Base-by-base conservation (phyloP, 129 eudicot species). In the Pulicaria dysenterica region DNA sequence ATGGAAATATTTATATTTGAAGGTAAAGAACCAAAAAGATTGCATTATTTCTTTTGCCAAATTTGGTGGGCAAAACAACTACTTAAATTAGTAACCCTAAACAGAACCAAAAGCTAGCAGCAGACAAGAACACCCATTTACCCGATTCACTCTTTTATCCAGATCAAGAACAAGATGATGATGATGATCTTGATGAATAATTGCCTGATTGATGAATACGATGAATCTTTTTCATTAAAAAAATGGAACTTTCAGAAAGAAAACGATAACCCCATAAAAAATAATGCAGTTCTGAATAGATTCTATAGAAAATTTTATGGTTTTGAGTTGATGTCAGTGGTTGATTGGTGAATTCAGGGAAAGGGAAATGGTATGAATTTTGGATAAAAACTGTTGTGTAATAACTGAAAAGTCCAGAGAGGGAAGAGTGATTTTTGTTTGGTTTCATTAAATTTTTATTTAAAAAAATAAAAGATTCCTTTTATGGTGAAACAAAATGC, bases 31-130 rank as follows among this genome's bases (percentile, higher is more conserved):
- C 61, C 6, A 74, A 68, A 60, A 57, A 14, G 82, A 49, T 39
- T 75, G 77, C 75, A 78, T 77, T 77, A 62, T 77, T 70, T 51
- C 13, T 75, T 72, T 82, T 87, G 83, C 89, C 73, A 87, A 73
- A 79, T 64, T 73, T 73, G 75, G 92, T 15, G 60, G 56, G 69
- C 36, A 60, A 54, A 57, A 9, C n/a, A 10, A 61, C 15, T 70
- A 19, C 77, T 61, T 50, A 51, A 77, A 70, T 70, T 61, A 42
- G 81, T 68, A 76, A 55, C 86, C 86, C 83, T 53, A 82, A 61
- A 54, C 19, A 65, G 17, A 61, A 71, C 37, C 70, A 37, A 58
- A 64, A 70, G n/a, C n/a, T n/a, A n/a, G 31, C 31, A 24, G 58
- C 39, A 69, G 74, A 56, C 45, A 77, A 15, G 31, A 67, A 76